Evolutionary conservation across 2,329 filamentous ascomycete genomes (phyloP), one percentile per base, ranked within the genome.

Genomic region (Fusarium torreyae): DNA sequence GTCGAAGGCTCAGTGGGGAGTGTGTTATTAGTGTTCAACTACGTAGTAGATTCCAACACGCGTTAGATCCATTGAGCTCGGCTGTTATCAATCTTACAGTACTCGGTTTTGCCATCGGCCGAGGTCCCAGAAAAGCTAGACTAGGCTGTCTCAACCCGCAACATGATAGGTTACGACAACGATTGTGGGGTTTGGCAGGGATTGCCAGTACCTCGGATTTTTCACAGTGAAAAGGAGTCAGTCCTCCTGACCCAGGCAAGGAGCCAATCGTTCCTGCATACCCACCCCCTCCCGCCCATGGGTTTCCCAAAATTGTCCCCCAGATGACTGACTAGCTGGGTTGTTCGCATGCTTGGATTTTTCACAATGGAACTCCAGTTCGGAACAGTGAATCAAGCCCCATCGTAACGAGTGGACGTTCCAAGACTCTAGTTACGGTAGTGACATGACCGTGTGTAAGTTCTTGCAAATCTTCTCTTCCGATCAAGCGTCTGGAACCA

Each of bases 151-250:
- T 1, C 1, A 26, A 4, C 5, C 14, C 9, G 9, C 39, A 2
- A 5, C 14, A 2, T 51, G n/a, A 42, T 51, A 42, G 49, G 49
- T 9, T 42, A 5, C 1, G 1, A 0, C 17, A 4, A 7, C 4
- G 9, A 2, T 10, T n/a, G 7, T 22, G 24, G 49, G 14, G 0
- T 5, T 0, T 1, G 1, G 1, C 24, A 20, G n/a, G 34, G 22
- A 13, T 40, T 0, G 0, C 11, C 0, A 8, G 15, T 3, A 14
- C 18, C 3, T 0, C 8, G 2, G 6, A 51, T 13, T 40, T 5
- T 51, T 51, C 48, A 28, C 22, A 8, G 48, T 40, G 9, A 28
- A 40, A 20, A 20, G 18, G 18, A 20, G 18, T 20, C 18, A 20
- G 18, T 20, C 3, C 18, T 20, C 18, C 18, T 20, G 18, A 20